Evolutionary conservation across 2,329 filamentous ascomycete genomes (phyloP), one percentile per base, ranked within the genome.

Genomic region (Aspergillus ruber): DNA sequence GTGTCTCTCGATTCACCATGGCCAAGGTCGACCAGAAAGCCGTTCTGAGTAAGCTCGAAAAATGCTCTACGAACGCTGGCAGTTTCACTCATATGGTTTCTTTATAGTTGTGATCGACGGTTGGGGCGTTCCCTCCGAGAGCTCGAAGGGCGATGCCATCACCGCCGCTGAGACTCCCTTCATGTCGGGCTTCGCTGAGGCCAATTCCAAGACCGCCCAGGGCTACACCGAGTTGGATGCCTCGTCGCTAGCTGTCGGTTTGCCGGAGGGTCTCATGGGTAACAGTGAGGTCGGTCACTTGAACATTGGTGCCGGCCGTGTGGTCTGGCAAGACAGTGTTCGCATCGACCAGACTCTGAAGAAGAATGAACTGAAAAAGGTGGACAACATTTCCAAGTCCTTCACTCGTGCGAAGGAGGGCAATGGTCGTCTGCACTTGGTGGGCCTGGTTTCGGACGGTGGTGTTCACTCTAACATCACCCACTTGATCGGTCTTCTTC

Each of bases 221-320:
- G 90, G 90, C 52, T 98, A 85, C 75, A 89, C 88, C 55, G 84
- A 94, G 74, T 85, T 98, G 53, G 93, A 98, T 61, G 93, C 93
- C 49, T 97, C 93, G 2, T 97, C 93, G 39, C 81, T 95, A 51
- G 93, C 93, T 41, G 93, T 98, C 56, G 93, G 93, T 57, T 82
- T 98, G 45, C 93, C 93, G 17, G 90, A 98, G 68, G 93, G 93
- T 50, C 78, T 98, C 57, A 98, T 98, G 93, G 93, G 93, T 57
- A 98, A 98, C 79, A 95, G 88, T 60, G 93, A 98, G 73, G 93
- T 98, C 69, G 93, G 93, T 53, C 93, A 98, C 73, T 74, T 98
- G 76, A 98, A 98, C 79, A 97, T 98, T 69, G 93, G 93, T 62
- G 93, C 93, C 50, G 93, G 93, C 49, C 82, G 93, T 64, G 93